Percentiles rank a stretch among this genome's conserved stretches.
These are phyloP conservation scores for Eimeria necatrix DNA, from an alignment of 169 alveolate species.

Conservation along the genomic window DNA sequence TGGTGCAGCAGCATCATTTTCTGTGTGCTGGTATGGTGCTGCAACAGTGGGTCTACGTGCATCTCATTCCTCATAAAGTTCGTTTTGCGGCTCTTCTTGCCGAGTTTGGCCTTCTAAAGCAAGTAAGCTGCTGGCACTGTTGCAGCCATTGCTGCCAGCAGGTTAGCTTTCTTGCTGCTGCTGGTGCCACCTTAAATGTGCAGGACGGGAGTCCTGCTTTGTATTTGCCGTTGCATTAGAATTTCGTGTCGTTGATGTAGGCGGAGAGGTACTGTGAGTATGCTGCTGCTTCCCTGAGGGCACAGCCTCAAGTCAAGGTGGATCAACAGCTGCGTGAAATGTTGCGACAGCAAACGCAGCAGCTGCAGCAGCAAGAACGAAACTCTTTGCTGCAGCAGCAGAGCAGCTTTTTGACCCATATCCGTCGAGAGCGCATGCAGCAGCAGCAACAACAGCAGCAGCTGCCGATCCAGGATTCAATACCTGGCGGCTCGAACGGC, in stretches of 20 bases:
- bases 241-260: background rate
- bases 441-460: background rate
- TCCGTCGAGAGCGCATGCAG: background rate
- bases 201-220: background rate
- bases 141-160: background rate
- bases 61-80: constrained; percentile 42
- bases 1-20: background rate
- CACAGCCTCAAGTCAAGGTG: background rate
- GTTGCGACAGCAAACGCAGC: background rate
- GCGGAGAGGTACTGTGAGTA: background rate
- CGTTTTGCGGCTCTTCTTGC: constrained; percentile 37
- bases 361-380: background rate
- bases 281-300: constrained; percentile 3
- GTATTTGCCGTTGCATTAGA: background rate
- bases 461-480: background rate
- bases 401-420: background rate
- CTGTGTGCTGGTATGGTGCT: background rate
- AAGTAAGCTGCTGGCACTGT: constrained; percentile 22
- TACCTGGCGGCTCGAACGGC: background rate
- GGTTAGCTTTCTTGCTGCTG: background rate
- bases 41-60: background rate
- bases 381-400: background rate
- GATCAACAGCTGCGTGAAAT: background rate
- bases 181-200: background rate
- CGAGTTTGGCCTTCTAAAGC: constrained; percentile 15